Conservation (phyloP, 257 asterid genomes). For the Solanum sitiens region DNA sequence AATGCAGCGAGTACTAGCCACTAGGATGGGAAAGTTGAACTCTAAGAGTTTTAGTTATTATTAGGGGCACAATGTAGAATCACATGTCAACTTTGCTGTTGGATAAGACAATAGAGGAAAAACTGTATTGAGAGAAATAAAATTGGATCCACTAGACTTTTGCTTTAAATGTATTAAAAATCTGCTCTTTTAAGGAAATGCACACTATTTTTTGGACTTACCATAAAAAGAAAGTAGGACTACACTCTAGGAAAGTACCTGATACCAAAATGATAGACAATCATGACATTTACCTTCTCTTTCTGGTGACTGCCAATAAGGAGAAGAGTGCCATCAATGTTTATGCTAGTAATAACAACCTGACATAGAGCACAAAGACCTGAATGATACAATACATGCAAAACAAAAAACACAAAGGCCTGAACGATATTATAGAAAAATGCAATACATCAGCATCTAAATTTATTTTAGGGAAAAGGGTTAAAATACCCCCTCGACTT, state of each 20-base stretch:
- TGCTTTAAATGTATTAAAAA: background rate
- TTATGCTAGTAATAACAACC: conserved; percentile 95
- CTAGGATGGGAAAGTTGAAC: background rate
- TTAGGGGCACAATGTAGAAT: background rate
- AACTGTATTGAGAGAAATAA: background rate
- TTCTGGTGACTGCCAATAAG: conserved; percentile 87
- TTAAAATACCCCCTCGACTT: too few species aligned
- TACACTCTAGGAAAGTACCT: background rate
- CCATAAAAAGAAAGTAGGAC: background rate
- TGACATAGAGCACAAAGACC: conserved; percentile 18
- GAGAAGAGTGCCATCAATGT: conserved; percentile 67
- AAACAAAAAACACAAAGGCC: background rate
- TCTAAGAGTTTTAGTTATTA: background rate
- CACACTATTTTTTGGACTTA: background rate
- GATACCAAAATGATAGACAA: background rate
- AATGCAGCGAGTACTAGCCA: background rate
- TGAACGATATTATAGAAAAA: background rate
- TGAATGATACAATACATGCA: background rate
- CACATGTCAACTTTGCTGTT: background rate
- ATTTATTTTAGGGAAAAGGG: background rate
- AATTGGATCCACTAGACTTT: background rate
- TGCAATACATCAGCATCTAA: background rate
- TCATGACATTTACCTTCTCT: conserved; percentile 49
- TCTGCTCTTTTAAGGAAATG: background rate
- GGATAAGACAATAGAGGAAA: background rate